phyloP scores from a whole-genome alignment of 2,329 filamentous ascomycete species.

The Trichoderma arundinaceum region DNA sequence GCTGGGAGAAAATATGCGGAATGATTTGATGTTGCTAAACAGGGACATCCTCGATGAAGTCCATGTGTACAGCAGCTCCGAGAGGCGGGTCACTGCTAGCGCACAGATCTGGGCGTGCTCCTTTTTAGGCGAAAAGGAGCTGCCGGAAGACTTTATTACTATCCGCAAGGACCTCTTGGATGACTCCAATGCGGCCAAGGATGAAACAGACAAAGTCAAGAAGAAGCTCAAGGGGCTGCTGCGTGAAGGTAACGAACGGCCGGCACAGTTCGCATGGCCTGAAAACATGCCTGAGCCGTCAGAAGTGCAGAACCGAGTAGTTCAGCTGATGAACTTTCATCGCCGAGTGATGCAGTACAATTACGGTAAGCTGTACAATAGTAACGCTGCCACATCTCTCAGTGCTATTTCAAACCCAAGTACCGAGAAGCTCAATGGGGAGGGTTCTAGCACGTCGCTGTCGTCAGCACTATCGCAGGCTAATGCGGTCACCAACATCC shows the following conservation, averaged over 20 bases:
- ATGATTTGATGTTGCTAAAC: conserved; percentile 92
- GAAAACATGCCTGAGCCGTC: conserved; percentile 93
- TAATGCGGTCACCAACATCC: conserved; percentile 72
- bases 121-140: conserved; percentile 85
- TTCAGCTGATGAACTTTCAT: conserved; percentile 97
- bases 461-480: conserved; percentile 63
- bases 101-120: conserved; percentile 94
- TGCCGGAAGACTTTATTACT: conserved; percentile 83
- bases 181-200: conserved; percentile 97
- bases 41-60: conserved; percentile 90
- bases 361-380: conserved; percentile 78
- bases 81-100: conserved; percentile 91
- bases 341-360: conserved; percentile 94
- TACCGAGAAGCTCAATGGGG: conserved; percentile 52
- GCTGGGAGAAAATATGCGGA: conserved; percentile 92
- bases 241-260: conserved; percentile 89
- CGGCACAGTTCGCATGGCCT: conserved; percentile 97
- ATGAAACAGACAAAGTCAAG: conserved; percentile 99
- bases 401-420: conserved; percentile 60
- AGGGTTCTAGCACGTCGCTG: conserved; percentile 51
- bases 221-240: conserved; percentile 96
- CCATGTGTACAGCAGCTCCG: conserved; percentile 92
- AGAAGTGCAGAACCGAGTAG: conserved; percentile 87
- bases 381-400: conserved; percentile 67
- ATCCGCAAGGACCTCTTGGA: conserved; percentile 94